phyloP scores from a whole-genome alignment of 495 filamentous ascomycete genomes.

The Endocarpon pusillum region DNA sequence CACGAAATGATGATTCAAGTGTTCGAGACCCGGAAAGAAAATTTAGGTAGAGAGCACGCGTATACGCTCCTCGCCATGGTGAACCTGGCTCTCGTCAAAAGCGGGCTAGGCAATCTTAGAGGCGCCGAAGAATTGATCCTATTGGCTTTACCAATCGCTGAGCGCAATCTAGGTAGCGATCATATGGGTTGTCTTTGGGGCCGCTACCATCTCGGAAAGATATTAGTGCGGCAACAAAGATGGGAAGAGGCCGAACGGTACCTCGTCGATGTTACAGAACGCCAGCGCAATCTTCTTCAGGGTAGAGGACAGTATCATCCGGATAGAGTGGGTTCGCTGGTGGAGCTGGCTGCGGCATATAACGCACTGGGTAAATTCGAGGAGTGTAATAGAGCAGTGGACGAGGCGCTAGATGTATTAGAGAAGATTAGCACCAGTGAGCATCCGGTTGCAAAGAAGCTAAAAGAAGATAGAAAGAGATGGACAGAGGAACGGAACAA shows the following conservation, averaged over 20 bases:
- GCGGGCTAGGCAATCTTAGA: conserved; percentile 7
- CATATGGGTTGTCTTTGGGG: conserved; percentile 19
- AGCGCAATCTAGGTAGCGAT: conserved; percentile 19
- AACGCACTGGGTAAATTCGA: neutral
- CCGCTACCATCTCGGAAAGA: conserved; percentile 6
- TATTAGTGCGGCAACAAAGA: neutral
- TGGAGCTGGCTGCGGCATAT: neutral
- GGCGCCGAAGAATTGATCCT: conserved; percentile 17
- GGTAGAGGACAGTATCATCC: neutral
- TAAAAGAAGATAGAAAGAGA: neutral
- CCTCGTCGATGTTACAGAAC: neutral
- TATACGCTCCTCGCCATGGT: conserved; percentile 16
- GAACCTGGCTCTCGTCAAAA: conserved; percentile 16
- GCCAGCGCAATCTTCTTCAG: neutral
- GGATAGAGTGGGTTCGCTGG: neutral
- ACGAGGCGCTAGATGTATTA: neutral
- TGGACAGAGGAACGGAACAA: too few species aligned
- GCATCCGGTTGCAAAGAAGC: neutral
- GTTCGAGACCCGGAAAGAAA: conserved; percentile 11
- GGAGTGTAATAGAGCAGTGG: neutral
- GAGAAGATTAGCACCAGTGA: neutral
- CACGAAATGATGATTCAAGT: conserved; percentile 12
- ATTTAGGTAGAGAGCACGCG: conserved; percentile 22
- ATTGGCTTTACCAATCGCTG: conserved; percentile 11
- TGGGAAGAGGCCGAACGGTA: neutral